phyloP scores from a whole-genome alignment of 371 early-diverging fungal species.

The Mucor saturninus region DNA sequence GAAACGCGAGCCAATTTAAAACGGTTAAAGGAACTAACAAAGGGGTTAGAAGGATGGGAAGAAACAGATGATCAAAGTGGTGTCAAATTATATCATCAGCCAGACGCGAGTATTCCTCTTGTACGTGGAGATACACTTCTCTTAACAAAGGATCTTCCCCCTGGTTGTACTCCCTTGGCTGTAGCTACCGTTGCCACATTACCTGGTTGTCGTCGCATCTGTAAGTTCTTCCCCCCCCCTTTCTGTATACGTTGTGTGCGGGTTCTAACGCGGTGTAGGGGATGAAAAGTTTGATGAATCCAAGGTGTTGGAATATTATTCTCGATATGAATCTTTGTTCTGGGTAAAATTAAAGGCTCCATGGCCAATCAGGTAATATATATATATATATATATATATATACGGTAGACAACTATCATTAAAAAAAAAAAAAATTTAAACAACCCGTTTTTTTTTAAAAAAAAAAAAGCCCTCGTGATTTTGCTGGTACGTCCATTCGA shows the following conservation, averaged over 20 bases:
- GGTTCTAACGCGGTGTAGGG: slow-evolving; percentile 23
- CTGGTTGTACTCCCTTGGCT: slow-evolving; percentile 22
- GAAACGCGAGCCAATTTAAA: slow-evolving; percentile 16
- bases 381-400: neutral
- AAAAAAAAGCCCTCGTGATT: slow-evolving; percentile 27
- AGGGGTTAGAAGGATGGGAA: slow-evolving; percentile 26
- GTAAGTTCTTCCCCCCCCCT: slow-evolving; percentile 11
- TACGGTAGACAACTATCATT: too few relatives aligned
- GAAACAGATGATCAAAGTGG: slow-evolving; percentile 11
- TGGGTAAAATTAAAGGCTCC: slow-evolving; percentile 48
- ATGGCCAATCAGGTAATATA: slow-evolving; percentile 47
- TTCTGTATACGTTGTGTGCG: neutral
- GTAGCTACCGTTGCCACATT: slow-evolving; percentile 23
- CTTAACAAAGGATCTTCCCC: slow-evolving; percentile 13
- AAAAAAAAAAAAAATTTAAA: neutral
- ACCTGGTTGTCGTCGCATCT: slow-evolving; percentile 32
- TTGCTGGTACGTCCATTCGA: slow-evolving; percentile 27
- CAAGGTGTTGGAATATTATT: slow-evolving; percentile 40
- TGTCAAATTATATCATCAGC: slow-evolving; percentile 24
- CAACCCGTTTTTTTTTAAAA: neutral
- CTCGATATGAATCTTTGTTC: slow-evolving; percentile 35
- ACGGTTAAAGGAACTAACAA: slow-evolving; percentile 21
- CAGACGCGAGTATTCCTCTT: slow-evolving; percentile 16
- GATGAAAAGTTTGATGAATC: slow-evolving; percentile 39
- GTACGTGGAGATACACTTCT: slow-evolving; percentile 31